Conservation (phyloP, 2,329 filamentous ascomycete genomes). For the Remersonia thermophila region DNA sequence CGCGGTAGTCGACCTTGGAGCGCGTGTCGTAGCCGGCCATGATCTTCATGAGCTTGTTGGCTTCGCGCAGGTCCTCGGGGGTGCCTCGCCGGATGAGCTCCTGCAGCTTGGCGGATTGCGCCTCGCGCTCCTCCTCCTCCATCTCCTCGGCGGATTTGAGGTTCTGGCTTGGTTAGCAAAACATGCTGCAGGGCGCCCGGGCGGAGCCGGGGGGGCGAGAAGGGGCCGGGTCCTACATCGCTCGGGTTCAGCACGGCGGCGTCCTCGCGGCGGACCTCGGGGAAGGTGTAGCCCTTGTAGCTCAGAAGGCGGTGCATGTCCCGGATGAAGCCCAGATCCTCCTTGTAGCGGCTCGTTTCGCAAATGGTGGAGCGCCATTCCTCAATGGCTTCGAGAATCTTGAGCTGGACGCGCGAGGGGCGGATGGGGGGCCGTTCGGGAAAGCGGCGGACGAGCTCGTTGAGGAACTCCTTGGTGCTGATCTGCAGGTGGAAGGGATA, state of each 20-base stretch:
- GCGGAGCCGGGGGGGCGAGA: too few relatives aligned
- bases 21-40: conserved; percentile 97
- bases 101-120: conserved; percentile 95
- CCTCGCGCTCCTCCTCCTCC: conserved; percentile 91
- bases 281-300: conserved; percentile 95
- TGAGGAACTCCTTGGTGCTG: conserved; percentile 96
- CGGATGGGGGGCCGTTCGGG: conserved; percentile 85
- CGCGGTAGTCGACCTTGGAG: conserved; percentile 93
- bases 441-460: conserved; percentile 91
- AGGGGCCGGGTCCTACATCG: conserved; percentile 50
- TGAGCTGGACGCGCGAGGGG: conserved; percentile 73
- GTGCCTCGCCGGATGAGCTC: conserved; percentile 87
- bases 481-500: conserved; percentile 99
- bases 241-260: conserved; percentile 93
- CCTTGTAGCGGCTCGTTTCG: conserved; percentile 93
- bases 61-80: conserved; percentile 89
- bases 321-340: conserved; percentile 87
- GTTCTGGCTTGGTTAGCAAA: conserved; percentile 46
- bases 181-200: too few relatives aligned
- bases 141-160: conserved; percentile 95
- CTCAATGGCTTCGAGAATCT: conserved; percentile 91
- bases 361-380: conserved; percentile 98
- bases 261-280: conserved; percentile 83
- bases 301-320: conserved; percentile 95
- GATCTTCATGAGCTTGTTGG: conserved; percentile 95